Evolutionary conservation across 1,284 basidiomycete species (phyloP).

Genomic region (Gomphus sp.): DNA sequence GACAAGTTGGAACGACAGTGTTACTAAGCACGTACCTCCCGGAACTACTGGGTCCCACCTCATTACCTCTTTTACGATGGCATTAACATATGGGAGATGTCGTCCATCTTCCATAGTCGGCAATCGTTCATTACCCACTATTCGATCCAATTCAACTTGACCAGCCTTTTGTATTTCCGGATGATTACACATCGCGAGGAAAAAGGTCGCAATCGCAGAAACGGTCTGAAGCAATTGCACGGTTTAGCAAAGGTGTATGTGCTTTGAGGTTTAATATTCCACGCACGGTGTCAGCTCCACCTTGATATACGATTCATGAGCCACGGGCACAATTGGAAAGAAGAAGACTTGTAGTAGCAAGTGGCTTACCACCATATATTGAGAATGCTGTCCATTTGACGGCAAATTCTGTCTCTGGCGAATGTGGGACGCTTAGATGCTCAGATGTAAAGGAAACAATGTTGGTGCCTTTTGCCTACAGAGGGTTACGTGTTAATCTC

Average conservation of each 20-base stretch:
- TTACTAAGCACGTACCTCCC: constrained; percentile 6
- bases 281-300: constrained; percentile 15
- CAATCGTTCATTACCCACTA: constrained; percentile 15
- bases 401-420: constrained; percentile 16
- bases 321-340: not conserved
- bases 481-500: not conserved
- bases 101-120: constrained; percentile 16
- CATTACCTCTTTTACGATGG: constrained; percentile 16
- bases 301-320: constrained; percentile 1
- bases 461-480: constrained; percentile 8
- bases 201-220: constrained; percentile 11
- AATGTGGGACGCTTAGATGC: constrained; percentile 11
- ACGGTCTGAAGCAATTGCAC: constrained; percentile 8
- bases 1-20: not conserved
- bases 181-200: constrained; percentile 15
- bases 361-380: constrained; percentile 13
- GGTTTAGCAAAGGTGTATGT: constrained; percentile 2
- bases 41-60: constrained; percentile 11
- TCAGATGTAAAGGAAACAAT: constrained; percentile 3
- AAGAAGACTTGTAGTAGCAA: not conserved
- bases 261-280: not conserved
- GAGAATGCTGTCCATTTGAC: constrained; percentile 3
- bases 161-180: constrained; percentile 14
- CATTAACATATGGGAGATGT: constrained; percentile 17
- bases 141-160: constrained; percentile 18